phyloP scores from a whole-genome alignment of 2,329 filamentous ascomycete genomes.

The Myriosclerotinia duriaeana region DNA sequence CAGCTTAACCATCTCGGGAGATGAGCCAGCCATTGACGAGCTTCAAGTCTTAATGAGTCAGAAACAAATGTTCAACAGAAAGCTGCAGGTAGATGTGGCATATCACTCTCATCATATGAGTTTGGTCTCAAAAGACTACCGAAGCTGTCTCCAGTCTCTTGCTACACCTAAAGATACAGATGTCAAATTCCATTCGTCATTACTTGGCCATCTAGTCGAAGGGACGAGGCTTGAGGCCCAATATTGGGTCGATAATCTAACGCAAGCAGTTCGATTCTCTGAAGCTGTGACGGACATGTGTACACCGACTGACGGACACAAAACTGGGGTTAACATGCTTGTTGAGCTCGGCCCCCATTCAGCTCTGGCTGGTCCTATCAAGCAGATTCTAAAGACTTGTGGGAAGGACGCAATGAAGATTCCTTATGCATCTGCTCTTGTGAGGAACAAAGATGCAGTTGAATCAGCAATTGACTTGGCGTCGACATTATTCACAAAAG shows the following conservation, averaged over 20 bases:
- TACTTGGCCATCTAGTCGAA: conserved; percentile 39
- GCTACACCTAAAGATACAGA: conserved; percentile 17
- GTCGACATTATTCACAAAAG: conserved; percentile 26
- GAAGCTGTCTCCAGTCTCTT: conserved; percentile 18
- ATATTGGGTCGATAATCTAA: conserved; percentile 50
- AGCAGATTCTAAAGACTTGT: conserved; percentile 43
- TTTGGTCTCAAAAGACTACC: conserved; percentile 20
- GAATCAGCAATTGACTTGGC: conserved; percentile 27
- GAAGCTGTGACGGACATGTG: conserved; percentile 42
- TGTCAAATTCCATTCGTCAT: conserved; percentile 46
- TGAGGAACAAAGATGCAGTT: conserved; percentile 28
- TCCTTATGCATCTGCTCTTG: conserved; percentile 25
- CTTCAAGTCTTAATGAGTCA: conserved; percentile 30
- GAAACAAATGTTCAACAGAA: conserved; percentile 30
- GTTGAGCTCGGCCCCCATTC: conserved; percentile 32
- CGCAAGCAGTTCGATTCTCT: conserved; percentile 47
- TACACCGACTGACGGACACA: conserved; percentile 26
- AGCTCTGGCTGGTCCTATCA: conserved; percentile 32
- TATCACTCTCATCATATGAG: conserved; percentile 25
- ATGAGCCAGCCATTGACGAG: conserved; percentile 27
- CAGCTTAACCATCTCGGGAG: conserved; percentile 35
- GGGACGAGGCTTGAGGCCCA: conserved; percentile 37
- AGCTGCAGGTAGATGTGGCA: conserved; percentile 27
- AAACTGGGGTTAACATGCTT: conserved; percentile 31
- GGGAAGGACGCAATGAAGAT: conserved; percentile 45